These are phyloP conservation scores for Cladorrhinum sp. DNA, from an alignment of 2,329 filamentous ascomycete genomes.

Conservation along the genomic window DNA sequence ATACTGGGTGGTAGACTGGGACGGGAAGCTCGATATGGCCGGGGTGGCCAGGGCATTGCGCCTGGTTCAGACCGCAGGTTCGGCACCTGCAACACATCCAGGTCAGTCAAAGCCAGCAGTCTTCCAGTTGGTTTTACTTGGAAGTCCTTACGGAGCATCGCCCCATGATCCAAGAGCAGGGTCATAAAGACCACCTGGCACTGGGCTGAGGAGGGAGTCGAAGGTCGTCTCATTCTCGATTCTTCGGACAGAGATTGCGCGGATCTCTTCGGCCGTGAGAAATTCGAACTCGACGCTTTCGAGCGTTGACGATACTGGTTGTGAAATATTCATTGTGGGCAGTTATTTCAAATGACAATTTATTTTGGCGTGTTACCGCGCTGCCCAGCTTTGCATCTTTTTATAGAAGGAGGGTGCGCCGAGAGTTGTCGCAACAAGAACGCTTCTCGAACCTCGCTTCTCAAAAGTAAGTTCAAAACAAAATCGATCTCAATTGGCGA, in stretches of 20 bases:
- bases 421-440: neutral
- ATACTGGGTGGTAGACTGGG: slow-evolving; percentile 93
- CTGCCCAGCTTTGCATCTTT: slow-evolving; percentile 16
- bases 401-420: neutral
- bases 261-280: slow-evolving; percentile 78
- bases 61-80: slow-evolving; percentile 82
- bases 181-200: slow-evolving; percentile 90
- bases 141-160: slow-evolving; percentile 66
- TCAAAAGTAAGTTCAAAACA: neutral
- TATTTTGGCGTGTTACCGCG: slow-evolving; percentile 7
- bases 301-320: slow-evolving; percentile 80
- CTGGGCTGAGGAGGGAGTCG: slow-evolving; percentile 83
- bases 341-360: too few species aligned
- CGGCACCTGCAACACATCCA: slow-evolving; percentile 62
- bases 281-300: slow-evolving; percentile 87
- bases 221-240: slow-evolving; percentile 95
- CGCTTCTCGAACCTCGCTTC: slow-evolving; percentile 6
- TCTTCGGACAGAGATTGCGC: slow-evolving; percentile 84
- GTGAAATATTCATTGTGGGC: slow-evolving; percentile 63
- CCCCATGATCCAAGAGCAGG: slow-evolving; percentile 86
- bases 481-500: slow-evolving; percentile 11
- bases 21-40: slow-evolving; percentile 94
- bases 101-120: slow-evolving; percentile 13
- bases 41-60: slow-evolving; percentile 84
- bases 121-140: neutral